Evolutionary conservation across 1,284 basidiomycete species (phyloP).

Genomic region (Sanghuangporus baumii): DNA sequence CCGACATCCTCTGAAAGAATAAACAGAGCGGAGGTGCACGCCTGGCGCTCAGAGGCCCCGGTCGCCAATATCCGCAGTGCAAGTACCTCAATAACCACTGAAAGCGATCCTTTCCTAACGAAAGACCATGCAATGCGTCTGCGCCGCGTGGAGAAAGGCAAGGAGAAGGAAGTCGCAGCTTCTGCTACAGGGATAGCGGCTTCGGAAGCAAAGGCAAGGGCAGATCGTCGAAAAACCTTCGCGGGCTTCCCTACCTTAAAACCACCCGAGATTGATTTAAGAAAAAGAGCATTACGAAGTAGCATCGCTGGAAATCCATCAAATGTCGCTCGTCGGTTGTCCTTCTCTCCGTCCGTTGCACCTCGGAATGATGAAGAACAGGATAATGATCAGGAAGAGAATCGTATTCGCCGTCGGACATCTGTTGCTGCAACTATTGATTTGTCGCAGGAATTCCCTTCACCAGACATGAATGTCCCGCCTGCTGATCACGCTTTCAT

Average conservation of each 20-base stretch:
- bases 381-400: neutral
- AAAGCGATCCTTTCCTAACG: constrained; percentile 6
- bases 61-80: neutral
- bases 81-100: neutral
- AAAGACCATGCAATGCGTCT: neutral
- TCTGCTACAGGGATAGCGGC: neutral
- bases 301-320: neutral
- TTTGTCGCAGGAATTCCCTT: neutral
- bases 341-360: neutral
- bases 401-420: neutral
- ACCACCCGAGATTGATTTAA: constrained; percentile 10
- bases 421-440: constrained; percentile 12
- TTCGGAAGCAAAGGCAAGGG: neutral
- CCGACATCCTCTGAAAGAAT: neutral
- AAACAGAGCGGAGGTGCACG: neutral
- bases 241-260: constrained; percentile 6
- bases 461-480: constrained; percentile 3
- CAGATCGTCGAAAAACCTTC: constrained; percentile 13
- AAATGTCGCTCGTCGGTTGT: neutral
- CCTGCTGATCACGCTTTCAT: constrained; percentile 8
- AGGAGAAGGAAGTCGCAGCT: neutral
- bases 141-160: neutral
- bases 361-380: neutral
- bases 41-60: constrained; percentile 1
- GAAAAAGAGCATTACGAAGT: constrained; percentile 2